Evolutionary conservation across 2,329 filamentous ascomycete species (phyloP), one percentile per base, ranked within the genome.

Genomic region (Chrysoporthe austroafricana): DNA sequence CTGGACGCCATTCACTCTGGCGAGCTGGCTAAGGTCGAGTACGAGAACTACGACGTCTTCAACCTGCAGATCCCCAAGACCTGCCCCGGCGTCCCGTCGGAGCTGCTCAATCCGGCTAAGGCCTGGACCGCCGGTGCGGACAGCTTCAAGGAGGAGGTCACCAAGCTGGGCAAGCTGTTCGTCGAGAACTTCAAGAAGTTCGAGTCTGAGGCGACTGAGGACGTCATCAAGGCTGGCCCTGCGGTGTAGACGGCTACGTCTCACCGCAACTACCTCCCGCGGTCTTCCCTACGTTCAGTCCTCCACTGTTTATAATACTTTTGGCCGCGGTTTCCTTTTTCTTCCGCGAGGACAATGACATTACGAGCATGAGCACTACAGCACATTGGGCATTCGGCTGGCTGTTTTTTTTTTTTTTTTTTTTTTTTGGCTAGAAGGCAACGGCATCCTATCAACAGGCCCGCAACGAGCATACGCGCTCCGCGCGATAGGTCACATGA

Each of bases 141-240:
- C 18, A 91, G 90, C 83, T 98, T 98, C 88, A 87, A 90, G 77
- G 85, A 84, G 63, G 95, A 97, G 81, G 95, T 98, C 57, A 90
- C 86, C 80, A 98, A 97, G 87, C 90, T 99, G 46, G 96, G 90
- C 75, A 84, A 82, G 71, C 88, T 98, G 71, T 99, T 99, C 86
- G 88, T 90, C 76, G 93, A 97, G 83, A 99, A 99, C 88, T 99
- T 99, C 84, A 89, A 93, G 85, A 97, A 97, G 86, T 97, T 97
- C 84, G 86, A 90, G 75, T 90, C 89, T 74, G 89, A 97, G 80
- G 93, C 94, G 36, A 94, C 92, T 43, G 85, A 87, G 73, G 92
- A 95, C 48, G 92, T 94, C 61, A 88, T 92, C 80, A 89, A 86
- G 75, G 89, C 89, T 62, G 88, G 87, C 8, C 88, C 88, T 21